Evolutionary conservation across 1,284 basidiomycete species (phyloP), one percentile per base, ranked within the genome.

Genomic region (Pyrrhoderma noxium): DNA sequence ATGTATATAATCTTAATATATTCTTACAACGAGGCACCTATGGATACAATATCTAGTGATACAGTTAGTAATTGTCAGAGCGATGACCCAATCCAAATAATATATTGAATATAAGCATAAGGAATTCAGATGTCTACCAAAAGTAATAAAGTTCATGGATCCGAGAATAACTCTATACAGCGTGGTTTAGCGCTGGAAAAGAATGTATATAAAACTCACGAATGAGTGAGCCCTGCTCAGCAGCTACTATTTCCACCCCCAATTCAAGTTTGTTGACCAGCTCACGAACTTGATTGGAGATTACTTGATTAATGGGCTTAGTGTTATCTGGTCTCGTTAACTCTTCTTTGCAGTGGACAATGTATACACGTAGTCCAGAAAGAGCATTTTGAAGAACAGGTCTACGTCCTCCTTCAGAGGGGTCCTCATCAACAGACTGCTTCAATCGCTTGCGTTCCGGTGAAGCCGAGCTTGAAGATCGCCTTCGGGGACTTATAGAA

Each of bases 261-360:
- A 89, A 69, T 8, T 69, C 71, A 56, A 72, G 74, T 35, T 67
- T 69, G 16, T 75, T 70, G 3, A 85, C 73, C 46, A 85, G 65
- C 25, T 68, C 67, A 43, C 71, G 70, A 38, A 87, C 78, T 64
- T 89, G 80, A 22, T 74, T 70, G 13, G 76, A 70, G 51, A 89
- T 88, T 37, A 84, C 65, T 3, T 77, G 68, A 52, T 70, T 70
- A 42, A 79, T 76, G 31, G 80, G 76, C 38, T 65, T 65, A 11
- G 27, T 5, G 27, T 11, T 31, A 14, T 40, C 5, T 40, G 5
- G 7, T 5, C n/a, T n/a, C 38, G n/a, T 5, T 48, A 80, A 63
- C 47, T 79, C 75, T 57, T 89, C 85, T 61, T 93, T 93, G 70
- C 85, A 89, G 62, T 93, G 89, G 31, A 79, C 89, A 53, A 92